Evolutionary conservation across 106 monocot genomes (phyloP), one percentile per base, ranked within the genome.

Genomic region (Xerophyta viscosa): DNA sequence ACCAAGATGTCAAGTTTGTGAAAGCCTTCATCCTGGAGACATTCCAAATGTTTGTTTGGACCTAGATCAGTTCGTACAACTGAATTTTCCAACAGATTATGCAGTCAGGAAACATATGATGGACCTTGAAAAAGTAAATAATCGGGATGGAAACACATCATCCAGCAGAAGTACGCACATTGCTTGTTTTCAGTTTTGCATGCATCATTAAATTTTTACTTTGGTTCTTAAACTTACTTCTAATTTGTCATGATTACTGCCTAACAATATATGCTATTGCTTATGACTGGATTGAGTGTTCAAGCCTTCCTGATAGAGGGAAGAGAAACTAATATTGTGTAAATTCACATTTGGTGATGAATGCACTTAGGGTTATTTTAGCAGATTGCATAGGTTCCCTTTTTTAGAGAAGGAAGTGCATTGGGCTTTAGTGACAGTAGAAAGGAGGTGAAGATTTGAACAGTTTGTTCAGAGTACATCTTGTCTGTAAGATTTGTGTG

Each of bases 41-140:
- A 57, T 75, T 50, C 84, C 79, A 45, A 79, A 75, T 63, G 50
- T 84, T 71, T 84, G 71, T 30, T 74, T 75, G 56, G 68, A 75
- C 66, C 56, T 79, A 37, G 71, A 84, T 54, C 71, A 76, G 63
- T 79, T 79, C 46, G 14, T 84, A 56, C 64, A 79, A 75, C 71
- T 71, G 36, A 58, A 61, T 27, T 84, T 84, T 24, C 75, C 71
- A 9, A 57, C n/a, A 24, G 78, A 84, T 46, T 75, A 79, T 68
- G 56, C 56, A 20, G 37, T 31, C 11, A 79, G 63, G 53, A 65
- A 26, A 39, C 71, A 65, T 37, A 60, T 14, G 30, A 31, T 60
- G 27, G 39, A 23, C 8, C 26, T 56, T 36, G 28, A 67, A 25
- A 64, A 60, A 51, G 22, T 25, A 27, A 45, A 65, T 27, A 18